Evolutionary conservation across 768 basidiomycete species (phyloP).

Genomic region (Hygrophorus pudorinus): DNA sequence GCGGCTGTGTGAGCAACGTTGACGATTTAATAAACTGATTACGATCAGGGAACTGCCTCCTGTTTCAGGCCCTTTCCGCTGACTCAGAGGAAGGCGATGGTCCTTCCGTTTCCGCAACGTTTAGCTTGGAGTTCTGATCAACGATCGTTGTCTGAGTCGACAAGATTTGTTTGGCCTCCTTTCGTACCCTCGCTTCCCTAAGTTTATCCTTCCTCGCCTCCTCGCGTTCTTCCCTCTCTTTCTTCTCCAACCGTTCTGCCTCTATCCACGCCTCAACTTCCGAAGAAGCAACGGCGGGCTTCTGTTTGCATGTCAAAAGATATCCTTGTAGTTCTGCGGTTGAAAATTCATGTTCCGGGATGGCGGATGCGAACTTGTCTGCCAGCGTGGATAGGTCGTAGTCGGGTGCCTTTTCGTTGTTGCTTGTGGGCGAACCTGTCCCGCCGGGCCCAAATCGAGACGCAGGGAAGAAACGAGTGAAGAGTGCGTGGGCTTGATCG

Average conservation of each 20-base stretch:
- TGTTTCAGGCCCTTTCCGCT: too few species aligned
- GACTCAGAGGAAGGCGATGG: too few species aligned
- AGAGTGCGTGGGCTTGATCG: constrained; percentile 37
- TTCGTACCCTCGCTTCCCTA: constrained; percentile 16
- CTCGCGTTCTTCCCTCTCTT: constrained; percentile 15
- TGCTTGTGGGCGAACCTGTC: not conserved
- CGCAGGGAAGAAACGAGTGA: constrained; percentile 39
- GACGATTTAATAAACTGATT: too few species aligned
- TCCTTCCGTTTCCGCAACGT: too few species aligned
- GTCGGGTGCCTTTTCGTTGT: not conserved
- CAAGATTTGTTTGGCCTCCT: not conserved
- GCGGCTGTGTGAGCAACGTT: too few species aligned
- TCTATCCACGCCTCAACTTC: constrained; percentile 22
- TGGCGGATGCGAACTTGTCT: constrained; percentile 17
- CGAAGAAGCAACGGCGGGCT: constrained; percentile 13
- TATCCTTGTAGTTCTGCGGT: constrained; percentile 37
- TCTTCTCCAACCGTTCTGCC: constrained; percentile 14
- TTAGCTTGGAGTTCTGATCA: too few species aligned
- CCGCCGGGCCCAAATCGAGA: constrained; percentile 1
- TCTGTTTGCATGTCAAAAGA: constrained; percentile 21
- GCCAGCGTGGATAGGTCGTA: constrained; percentile 9
- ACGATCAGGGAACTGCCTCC: too few species aligned
- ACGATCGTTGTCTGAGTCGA: too few species aligned
- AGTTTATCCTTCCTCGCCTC: constrained; percentile 15
- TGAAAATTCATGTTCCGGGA: constrained; percentile 28